phyloP scores from a whole-genome alignment of 2,329 filamentous ascomycete species.

The Hymenoscyphus infarciens region DNA sequence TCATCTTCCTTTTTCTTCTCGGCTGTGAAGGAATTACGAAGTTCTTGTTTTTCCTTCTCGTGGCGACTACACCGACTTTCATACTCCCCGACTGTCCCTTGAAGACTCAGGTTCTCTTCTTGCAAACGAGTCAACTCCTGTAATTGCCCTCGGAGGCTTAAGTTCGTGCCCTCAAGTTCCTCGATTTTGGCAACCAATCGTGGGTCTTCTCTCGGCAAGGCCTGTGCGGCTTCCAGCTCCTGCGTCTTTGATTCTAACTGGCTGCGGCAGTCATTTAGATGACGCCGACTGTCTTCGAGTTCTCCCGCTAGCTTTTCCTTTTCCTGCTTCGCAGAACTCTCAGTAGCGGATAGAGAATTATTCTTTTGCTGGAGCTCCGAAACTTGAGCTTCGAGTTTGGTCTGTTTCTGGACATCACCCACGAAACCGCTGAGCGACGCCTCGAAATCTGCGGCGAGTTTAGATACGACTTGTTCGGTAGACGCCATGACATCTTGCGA shows the following conservation, averaged over 20 bases:
- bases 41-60: conserved; percentile 30
- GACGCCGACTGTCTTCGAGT: conserved; percentile 20
- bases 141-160: conserved; percentile 28
- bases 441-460: conserved; percentile 24
- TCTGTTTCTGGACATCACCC: conserved; percentile 20
- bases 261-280: conserved; percentile 19
- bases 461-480: conserved; percentile 17
- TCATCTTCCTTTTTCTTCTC: conserved; percentile 19
- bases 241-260: conserved; percentile 23
- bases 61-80: conserved; percentile 28
- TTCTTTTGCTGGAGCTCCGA: conserved; percentile 24
- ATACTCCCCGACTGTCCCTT: conserved; percentile 15
- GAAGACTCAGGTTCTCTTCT: conserved; percentile 18
- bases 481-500: conserved; percentile 11
- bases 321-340: conserved; percentile 19
- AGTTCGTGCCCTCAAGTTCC: conserved; percentile 26
- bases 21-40: conserved; percentile 19
- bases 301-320: conserved; percentile 13
- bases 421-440: conserved; percentile 21
- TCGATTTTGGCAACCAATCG: conserved; percentile 20
- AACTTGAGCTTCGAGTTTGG: conserved; percentile 23
- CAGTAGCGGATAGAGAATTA: conserved; percentile 17
- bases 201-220: conserved; percentile 24
- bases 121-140: conserved; percentile 31
- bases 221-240: conserved; percentile 22